Evolutionary conservation across 441 rosid genomes (phyloP), one percentile per base, ranked within the genome.

Genomic region (Arabidopsis hybrid): DNA sequence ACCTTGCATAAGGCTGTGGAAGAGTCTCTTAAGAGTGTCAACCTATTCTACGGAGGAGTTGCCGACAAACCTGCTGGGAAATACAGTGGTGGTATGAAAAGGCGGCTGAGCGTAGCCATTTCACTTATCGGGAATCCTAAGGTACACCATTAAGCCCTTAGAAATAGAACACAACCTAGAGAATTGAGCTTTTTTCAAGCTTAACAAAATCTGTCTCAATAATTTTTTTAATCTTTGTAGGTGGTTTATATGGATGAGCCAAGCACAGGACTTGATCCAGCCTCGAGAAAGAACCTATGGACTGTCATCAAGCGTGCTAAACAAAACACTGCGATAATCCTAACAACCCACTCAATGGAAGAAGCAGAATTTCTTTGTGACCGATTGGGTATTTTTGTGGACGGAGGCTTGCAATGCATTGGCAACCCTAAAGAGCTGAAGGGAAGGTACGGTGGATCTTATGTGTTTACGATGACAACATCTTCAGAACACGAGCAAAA

Each of bases 301-400:
- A 88, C 84, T 18, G 98, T 89, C 51, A 91, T 91, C 72, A 95
- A 87, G 84, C 87, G 80, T 47, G 99, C 97, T n/a, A 95, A 93
- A 77, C 84, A 76, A 79, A 82, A 81, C 83, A 82, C 92, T 17
- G 98, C 97, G 34, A 91, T 95, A 73, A 86, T 95, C 79, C 96
- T 95, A 45, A 95, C 99, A 83, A 97, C 99, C 0, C 99, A 95
- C 38, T 95, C 98, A n/a, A 95, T 95, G 99, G 99, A 93, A 80
- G 99, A 95, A 81, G 99, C 99, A 52, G 99, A 95, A 72, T 89
- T 59, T 73, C 83, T 95, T 1, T 93, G 99, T 74, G 98, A 93
- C 75, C 86, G 99, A n/a, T 53, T 95, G 32, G 99, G 99, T 47
- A 86, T 95, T 70, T 95, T 95, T 39, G 97, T 95, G 1, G 89